Evolutionary conservation across 305 asterid genomes (phyloP).

Genomic region (Rubia peregrina): DNA sequence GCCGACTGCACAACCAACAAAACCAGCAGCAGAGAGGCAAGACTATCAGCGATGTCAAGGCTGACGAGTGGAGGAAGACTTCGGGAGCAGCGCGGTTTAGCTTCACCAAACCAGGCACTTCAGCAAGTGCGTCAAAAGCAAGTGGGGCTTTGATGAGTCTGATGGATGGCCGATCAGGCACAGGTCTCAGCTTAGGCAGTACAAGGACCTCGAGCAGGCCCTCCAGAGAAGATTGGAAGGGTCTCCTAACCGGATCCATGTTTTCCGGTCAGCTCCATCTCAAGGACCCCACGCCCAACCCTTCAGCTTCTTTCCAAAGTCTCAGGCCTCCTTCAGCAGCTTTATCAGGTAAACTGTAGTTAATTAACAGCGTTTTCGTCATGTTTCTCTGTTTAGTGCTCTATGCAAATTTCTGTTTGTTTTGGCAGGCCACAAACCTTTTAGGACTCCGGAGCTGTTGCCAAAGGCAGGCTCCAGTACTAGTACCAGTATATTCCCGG

Average conservation of each 20-base stretch:
- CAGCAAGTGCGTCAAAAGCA: constrained; percentile 20
- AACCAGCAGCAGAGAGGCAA: constrained; percentile 37
- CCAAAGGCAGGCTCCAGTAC: constrained; percentile 1
- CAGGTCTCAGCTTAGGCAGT: constrained; percentile 32
- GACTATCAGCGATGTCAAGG: constrained; percentile 38
- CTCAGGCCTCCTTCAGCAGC: constrained; percentile 23
- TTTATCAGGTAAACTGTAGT: constrained; percentile 12
- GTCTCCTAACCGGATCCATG: constrained; percentile 20
- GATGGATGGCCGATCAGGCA: constrained; percentile 47
- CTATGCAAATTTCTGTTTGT: neutral
- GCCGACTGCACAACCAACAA: constrained; percentile 26
- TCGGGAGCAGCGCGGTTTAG: constrained; percentile 14
- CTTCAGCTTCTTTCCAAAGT: constrained; percentile 26
- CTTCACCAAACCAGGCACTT: constrained; percentile 23
- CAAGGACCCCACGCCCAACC: constrained; percentile 23
- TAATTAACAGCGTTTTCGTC: neutral
- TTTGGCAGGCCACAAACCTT: constrained; percentile 24
- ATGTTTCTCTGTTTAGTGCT: neutral
- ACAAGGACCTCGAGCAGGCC: constrained; percentile 33
- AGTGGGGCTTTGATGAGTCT: constrained; percentile 37
- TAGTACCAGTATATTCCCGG: constrained; percentile 9
- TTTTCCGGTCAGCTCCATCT: constrained; percentile 17
- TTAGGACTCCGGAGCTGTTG: constrained; percentile 14
- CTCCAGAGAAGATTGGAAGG: constrained; percentile 26
- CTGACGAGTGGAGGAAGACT: constrained; percentile 27